These are phyloP conservation scores for Mortierella hygrophila DNA, from an alignment of 192 early-diverging fungal genomes.

Conservation along the genomic window DNA sequence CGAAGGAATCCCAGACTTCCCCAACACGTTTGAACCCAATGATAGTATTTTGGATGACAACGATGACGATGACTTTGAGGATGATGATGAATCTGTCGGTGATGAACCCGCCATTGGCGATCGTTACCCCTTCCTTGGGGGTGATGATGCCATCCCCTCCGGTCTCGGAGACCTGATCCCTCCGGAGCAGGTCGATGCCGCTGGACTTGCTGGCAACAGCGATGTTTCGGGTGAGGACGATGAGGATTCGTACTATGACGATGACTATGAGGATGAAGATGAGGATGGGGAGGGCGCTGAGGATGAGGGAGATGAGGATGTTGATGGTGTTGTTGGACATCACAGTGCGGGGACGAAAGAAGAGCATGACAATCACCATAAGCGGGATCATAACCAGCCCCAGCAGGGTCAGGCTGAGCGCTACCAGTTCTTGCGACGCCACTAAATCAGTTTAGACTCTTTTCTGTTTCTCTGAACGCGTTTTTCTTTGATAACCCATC, in stretches of 20 bases:
- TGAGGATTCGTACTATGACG: not conserved
- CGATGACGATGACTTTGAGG: not conserved
- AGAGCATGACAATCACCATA: not conserved
- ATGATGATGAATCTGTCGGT: constrained; percentile 3
- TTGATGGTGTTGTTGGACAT: too few species aligned
- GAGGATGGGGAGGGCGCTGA: constrained; percentile 6
- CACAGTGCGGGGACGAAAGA: not conserved
- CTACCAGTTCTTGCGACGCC: constrained; percentile 15
- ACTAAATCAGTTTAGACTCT: not conserved
- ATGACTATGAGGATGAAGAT: constrained; percentile 1
- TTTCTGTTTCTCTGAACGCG: not conserved
- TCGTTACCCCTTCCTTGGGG: too few species aligned
- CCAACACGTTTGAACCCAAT: not conserved
- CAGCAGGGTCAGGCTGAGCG: not conserved
- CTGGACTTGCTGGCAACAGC: too few species aligned
- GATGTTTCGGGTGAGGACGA: not conserved
- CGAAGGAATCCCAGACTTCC: not conserved
- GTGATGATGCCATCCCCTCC: too few species aligned
- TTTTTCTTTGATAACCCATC: not conserved
- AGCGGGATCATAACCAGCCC: not conserved
- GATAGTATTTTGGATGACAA: not conserved
- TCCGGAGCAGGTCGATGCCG: too few species aligned
- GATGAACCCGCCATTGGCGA: too few species aligned
- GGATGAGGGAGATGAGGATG: not conserved
- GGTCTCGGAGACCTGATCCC: too few species aligned